Evolutionary conservation across 805 yeast species (phyloP).

Genomic region (Lachancea fermentati): DNA sequence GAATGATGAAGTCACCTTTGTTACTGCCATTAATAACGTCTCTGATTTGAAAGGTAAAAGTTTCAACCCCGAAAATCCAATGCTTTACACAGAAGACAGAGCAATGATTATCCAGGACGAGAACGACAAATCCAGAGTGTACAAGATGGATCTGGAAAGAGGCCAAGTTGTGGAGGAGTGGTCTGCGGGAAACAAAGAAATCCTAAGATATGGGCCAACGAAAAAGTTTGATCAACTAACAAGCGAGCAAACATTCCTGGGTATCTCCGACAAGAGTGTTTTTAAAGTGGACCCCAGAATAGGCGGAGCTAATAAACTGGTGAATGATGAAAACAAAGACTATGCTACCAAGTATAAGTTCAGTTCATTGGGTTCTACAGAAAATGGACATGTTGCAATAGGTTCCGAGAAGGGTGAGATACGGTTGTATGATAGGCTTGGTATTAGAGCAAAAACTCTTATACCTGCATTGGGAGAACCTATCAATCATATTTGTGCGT

Average conservation of each 20-base stretch:
- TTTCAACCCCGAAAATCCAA: slow-evolving; percentile 55
- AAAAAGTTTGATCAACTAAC: slow-evolving; percentile 69
- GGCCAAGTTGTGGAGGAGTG: slow-evolving; percentile 88
- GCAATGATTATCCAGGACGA: slow-evolving; percentile 60
- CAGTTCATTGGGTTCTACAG: slow-evolving; percentile 63
- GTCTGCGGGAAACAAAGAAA: slow-evolving; percentile 47
- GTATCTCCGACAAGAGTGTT: slow-evolving; percentile 57
- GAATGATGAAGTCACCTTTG: slow-evolving; percentile 48
- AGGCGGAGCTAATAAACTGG: slow-evolving; percentile 48
- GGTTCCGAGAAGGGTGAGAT: slow-evolving; percentile 74
- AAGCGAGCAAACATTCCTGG: slow-evolving; percentile 67
- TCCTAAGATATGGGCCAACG: slow-evolving; percentile 62
- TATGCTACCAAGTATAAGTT: slow-evolving; percentile 55
- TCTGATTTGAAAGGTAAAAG: slow-evolving; percentile 44
- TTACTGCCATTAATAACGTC: slow-evolving; percentile 62
- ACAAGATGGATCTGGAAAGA: slow-evolving; percentile 69
- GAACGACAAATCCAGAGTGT: slow-evolving; percentile 41
- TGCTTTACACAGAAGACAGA: slow-evolving; percentile 74
- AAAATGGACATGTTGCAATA: slow-evolving; percentile 66
- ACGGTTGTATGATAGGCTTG: slow-evolving; percentile 65
- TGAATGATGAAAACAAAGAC: slow-evolving; percentile 46
- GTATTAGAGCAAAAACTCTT: slow-evolving; percentile 69
- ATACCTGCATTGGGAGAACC: slow-evolving; percentile 82
- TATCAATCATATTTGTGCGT: slow-evolving; percentile 59
- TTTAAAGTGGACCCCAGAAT: slow-evolving; percentile 81